Evolutionary conservation across 352 stramenopile genomes (phyloP).

Genomic region (Aphanomyces astaci): DNA sequence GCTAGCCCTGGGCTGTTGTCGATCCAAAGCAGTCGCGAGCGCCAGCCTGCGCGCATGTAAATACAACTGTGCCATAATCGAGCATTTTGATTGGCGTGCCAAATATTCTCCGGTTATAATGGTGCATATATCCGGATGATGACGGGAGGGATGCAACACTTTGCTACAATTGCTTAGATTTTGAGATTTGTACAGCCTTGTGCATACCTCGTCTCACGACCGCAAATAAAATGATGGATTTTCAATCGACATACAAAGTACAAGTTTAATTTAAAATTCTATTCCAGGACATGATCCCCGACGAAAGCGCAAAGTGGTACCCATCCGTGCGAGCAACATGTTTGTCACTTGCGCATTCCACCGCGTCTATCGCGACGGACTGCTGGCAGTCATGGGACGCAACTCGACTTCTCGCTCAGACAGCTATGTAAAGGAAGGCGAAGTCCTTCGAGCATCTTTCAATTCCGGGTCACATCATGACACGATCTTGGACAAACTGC

Average conservation of each 20-base stretch:
- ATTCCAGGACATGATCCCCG: neutral
- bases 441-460: constrained; percentile 3
- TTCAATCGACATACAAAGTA: no score
- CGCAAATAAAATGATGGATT: no score
- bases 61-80: neutral
- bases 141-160: neutral
- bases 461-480: neutral
- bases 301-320: neutral
- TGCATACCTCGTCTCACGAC: no score
- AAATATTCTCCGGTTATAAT: neutral
- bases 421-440: constrained; percentile 12
- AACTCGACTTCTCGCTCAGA: neutral
- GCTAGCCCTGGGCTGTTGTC: neutral
- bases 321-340: neutral
- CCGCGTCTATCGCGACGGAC: neutral
- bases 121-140: neutral
- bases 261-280: neutral
- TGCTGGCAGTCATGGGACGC: neutral
- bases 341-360: constrained; percentile 2
- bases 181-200: no score
- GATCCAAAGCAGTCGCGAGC: neutral
- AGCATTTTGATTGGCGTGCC: neutral
- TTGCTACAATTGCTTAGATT: no score
- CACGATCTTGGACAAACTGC: constrained; percentile 10
- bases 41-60: neutral